A percentile compares a stretch with the other conserved stretches of the same genome.
Evolutionary conservation across 768 basidiomycete species (phyloP).

Genomic region (Rhodotorula diobovata): DNA sequence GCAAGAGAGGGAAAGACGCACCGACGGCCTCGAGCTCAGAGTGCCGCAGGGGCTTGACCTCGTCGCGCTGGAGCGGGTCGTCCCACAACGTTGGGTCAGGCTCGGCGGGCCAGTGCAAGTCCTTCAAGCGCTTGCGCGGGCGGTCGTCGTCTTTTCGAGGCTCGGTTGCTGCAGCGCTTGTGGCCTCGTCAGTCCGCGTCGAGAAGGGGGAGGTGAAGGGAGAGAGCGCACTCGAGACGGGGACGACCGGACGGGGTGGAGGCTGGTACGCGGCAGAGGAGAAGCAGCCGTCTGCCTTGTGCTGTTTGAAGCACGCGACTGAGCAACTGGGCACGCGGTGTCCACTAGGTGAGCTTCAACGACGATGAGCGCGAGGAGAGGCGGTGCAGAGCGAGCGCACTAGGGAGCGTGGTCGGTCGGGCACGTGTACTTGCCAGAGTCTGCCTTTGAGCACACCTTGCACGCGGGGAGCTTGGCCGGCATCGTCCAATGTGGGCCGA

Average conservation of each 20-base stretch:
- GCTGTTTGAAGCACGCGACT: constrained; percentile 28
- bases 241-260: neutral
- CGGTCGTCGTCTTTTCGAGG: constrained; percentile 12
- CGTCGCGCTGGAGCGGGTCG: constrained; percentile 34
- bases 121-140: constrained; percentile 32
- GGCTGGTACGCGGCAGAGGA: constrained; percentile 12
- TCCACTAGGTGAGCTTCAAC: neutral
- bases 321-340: constrained; percentile 6
- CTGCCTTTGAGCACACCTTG: constrained; percentile 26
- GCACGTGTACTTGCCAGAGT: constrained; percentile 28
- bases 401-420: constrained; percentile 25
- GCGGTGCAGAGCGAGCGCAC: constrained; percentile 2
- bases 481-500: constrained; percentile 2
- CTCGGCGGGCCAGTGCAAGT: constrained; percentile 37
- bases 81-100: constrained; percentile 31
- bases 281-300: constrained; percentile 26
- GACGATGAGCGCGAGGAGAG: too few species aligned
- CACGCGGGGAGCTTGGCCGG: constrained; percentile 20
- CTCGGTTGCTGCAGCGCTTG: neutral
- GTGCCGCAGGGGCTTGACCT: constrained; percentile 35
- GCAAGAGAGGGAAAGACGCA: neutral
- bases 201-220: neutral
- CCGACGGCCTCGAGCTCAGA: constrained; percentile 37
- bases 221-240: neutral
- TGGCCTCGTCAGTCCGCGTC: too few species aligned